Evolutionary conservation across 1,284 basidiomycete species (phyloP).

Genomic region (Meira nashicola): DNA sequence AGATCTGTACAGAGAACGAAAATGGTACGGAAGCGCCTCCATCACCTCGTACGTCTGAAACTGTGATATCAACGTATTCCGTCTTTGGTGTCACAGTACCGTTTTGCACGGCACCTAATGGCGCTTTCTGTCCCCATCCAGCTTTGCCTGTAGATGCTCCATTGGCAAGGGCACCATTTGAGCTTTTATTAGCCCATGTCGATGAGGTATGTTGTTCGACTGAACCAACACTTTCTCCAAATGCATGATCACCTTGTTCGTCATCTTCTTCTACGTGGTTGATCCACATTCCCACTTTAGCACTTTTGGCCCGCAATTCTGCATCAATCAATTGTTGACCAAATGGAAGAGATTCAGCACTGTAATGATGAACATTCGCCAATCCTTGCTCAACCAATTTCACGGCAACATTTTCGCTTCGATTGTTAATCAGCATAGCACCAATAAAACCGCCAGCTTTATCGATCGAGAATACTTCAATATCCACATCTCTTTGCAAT

Average conservation of each 20-base stretch:
- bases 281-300: slow-evolving; percentile 70
- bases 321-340: slow-evolving; percentile 74
- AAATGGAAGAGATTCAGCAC: slow-evolving; percentile 75
- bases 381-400: slow-evolving; percentile 74
- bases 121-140: slow-evolving; percentile 64
- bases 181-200: background rate
- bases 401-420: slow-evolving; percentile 72
- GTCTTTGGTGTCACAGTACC: slow-evolving; percentile 54
- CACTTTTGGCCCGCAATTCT: slow-evolving; percentile 63
- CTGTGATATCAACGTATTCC: slow-evolving; percentile 84
- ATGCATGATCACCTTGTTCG: slow-evolving; percentile 18
- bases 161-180: background rate
- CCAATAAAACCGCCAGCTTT: slow-evolving; percentile 96
- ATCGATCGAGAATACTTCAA: slow-evolving; percentile 82
- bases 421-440: slow-evolving; percentile 65
- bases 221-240: slow-evolving; percentile 6
- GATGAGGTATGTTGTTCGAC: slow-evolving; percentile 5
- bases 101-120: slow-evolving; percentile 17
- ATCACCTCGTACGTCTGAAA: slow-evolving; percentile 72
- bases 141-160: slow-evolving; percentile 54
- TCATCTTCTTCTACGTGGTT: slow-evolving; percentile 51
- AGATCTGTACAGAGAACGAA: slow-evolving; percentile 81
- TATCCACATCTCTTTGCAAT: slow-evolving; percentile 92
- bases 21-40: slow-evolving; percentile 60
- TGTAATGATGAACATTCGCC: slow-evolving; percentile 79